Evolutionary conservation across 345 rosid species (phyloP).

Genomic region (Sisymbrium altissimum): DNA sequence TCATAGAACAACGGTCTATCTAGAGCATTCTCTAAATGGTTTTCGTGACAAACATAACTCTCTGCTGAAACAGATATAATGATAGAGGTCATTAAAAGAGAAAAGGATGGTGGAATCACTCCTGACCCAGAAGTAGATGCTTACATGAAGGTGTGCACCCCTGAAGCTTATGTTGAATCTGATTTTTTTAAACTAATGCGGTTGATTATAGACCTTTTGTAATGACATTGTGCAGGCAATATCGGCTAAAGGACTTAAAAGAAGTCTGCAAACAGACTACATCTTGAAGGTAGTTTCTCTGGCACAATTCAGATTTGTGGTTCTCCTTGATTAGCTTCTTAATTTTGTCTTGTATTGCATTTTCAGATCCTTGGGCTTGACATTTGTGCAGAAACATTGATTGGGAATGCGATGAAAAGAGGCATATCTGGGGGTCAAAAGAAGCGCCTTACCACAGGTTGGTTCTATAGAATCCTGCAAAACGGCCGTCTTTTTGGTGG

Average conservation of each 20-base stretch:
- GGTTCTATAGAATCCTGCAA: neutral
- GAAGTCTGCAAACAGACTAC: conserved; percentile 71
- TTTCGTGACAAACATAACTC: neutral
- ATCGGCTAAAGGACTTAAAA: conserved; percentile 58
- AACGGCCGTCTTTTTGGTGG: neutral
- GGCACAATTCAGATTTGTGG: neutral
- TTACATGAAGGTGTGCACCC: conserved; percentile 70
- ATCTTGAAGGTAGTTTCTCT: conserved; percentile 52
- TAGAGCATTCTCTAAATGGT: neutral
- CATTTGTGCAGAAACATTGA: conserved; percentile 64
- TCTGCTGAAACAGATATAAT: conserved; percentile 53
- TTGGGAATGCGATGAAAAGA: conserved; percentile 68
- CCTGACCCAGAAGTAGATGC: conserved; percentile 85
- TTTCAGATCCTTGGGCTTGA: conserved; percentile 72
- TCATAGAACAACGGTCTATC: neutral
- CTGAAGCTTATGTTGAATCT: neutral
- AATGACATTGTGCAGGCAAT: conserved; percentile 46
- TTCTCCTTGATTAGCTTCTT: neutral
- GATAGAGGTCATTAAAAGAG: conserved; percentile 63
- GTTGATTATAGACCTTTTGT: neutral
- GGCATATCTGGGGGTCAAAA: conserved; percentile 87
- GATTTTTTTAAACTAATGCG: neutral
- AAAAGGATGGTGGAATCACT: conserved; percentile 71
- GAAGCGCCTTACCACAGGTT: conserved; percentile 82
- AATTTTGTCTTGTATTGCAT: neutral